Evolutionary conservation across 192 early-diverging fungal genomes (phyloP), one percentile per base, ranked within the genome.

Genomic region (Glomus cerebriforme): DNA sequence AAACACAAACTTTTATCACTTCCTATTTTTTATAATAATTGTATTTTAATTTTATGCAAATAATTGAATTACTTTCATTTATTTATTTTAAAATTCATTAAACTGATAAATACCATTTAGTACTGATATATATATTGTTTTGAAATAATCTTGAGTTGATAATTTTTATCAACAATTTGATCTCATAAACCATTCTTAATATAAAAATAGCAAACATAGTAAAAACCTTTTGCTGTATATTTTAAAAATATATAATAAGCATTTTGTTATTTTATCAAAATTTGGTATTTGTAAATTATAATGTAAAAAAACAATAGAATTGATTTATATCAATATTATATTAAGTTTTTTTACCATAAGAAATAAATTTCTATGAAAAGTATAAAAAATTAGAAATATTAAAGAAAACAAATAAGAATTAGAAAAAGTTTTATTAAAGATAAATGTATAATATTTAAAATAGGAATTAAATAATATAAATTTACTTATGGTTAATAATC

Each of bases 151-250:
- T 69, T 69, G 43, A 22, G 17, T 69, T n/a, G n/a, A n/a, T n/a
- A n/a, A n/a, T n/a, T n/a, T n/a, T n/a, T 69, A 69, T 69, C 22
- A 35, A 39, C 6, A 69, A 69, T 69, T 69, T 69, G 37, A 26
- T 43, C 15, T 15, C 9, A 24, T 2, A 69, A 2, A 19, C 39
- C 6, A 39, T 69, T 69, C 7, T 69, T 37, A 24, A 69, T 7
- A 69, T 69, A 69, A 43, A 69, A 69, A 10, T 13, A 1, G n/a
- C 37, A 69, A 24, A 70, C 7, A 1, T 27, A 3, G 47, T 7
- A 45, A 24, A 70, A 24, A 24, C 17, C 4, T 45, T 15, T 43
- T 7, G 24, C n/a, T 27, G 37, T 26, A 43, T n/a, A 43, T 70
- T 70, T 70, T 47, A 24, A 10, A 70, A 70, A 70, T 70, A 2